These are phyloP conservation scores for Quercus phellos DNA, from an alignment of 331 rosid species.

Conservation along the genomic window DNA sequence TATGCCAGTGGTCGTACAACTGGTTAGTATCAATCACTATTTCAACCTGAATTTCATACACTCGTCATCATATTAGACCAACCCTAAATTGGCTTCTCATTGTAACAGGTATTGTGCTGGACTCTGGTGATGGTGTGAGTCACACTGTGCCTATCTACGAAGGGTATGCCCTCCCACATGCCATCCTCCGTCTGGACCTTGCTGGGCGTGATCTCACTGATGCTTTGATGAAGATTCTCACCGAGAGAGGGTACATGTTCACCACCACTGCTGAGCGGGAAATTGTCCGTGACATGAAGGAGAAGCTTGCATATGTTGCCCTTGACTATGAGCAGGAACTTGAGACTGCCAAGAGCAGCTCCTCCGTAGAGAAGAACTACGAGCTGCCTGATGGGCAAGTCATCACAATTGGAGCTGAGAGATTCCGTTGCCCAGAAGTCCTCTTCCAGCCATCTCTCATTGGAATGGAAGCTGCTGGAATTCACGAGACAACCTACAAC, in stretches of 20 bases:
- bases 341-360: conserved; percentile 37
- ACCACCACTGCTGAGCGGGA: conserved; percentile 44
- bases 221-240: conserved; percentile 39
- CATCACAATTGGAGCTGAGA: conserved; percentile 41
- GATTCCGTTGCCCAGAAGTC: conserved; percentile 44
- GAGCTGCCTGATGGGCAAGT: conserved; percentile 43
- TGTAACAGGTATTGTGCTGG: conserved; percentile 34
- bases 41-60: not conserved
- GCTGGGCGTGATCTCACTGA: conserved; percentile 43
- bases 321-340: conserved; percentile 38
- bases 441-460: conserved; percentile 44
- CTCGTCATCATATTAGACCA: not conserved
- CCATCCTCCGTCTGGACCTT: conserved; percentile 42
- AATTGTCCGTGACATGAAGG: conserved; percentile 47
- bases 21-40: conserved; percentile 13
- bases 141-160: conserved; percentile 40
- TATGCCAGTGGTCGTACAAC: conserved; percentile 47
- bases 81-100: not conserved
- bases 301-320: conserved; percentile 42
- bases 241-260: conserved; percentile 43
- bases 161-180: conserved; percentile 42
- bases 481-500: conserved; percentile 41
- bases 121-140: conserved; percentile 43
- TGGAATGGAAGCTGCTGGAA: conserved; percentile 42
- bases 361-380: conserved; percentile 35